Evolutionary conservation across 2,329 filamentous ascomycete species (phyloP), one percentile per base, ranked within the genome.

Genomic region (Trichophyton rubrum): DNA sequence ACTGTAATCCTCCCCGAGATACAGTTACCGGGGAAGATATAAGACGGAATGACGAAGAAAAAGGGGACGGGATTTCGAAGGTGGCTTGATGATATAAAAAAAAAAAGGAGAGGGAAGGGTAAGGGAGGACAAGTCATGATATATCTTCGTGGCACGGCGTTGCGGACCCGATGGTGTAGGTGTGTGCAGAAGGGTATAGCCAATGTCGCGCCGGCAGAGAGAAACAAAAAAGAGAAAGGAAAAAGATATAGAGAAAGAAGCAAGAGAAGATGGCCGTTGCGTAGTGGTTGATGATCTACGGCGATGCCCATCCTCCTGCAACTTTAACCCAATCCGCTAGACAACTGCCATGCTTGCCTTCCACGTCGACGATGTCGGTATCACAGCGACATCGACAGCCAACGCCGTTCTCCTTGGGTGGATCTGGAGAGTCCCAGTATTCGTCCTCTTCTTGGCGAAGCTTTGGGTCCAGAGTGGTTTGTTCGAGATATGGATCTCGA

Each of bases 381-480:
- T 99, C 93, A 74, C 93, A 99, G 71, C 88, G 86, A 79, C 93
- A 99, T 69, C 93, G 85, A 77, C 93, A 99, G 41, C 93, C 93
- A 7, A 99, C 91, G 41, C 93, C 93, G 68, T 97, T 97, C 77
- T 96, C 91, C 77, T 93, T 91, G 67, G 87, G 86, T 5, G 85
- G 77, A 71, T 99, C 93, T 75, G 85, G 89, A 45, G 84, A 83
- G 61, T 90, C 90, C 91, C 92, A 99, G 77, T 97, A 99, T 65
- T 91, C 87, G 70, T 97, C 93, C 75, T 99, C 93, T 73, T 96
- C 90, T 62, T 84, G 82, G 56, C 92, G 85, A 74, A 89, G 86
- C 76, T 89, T 90, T 71, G 91, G 86, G 66, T 95, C 88, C 13
- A 80, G 68, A 0, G 89, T 95, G 15, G 89, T 93, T 77, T 77